Evolutionary conservation across 2,329 filamentous ascomycete genomes (phyloP), one percentile per base, ranked within the genome.

Genomic region (Alternaria dauci): DNA sequence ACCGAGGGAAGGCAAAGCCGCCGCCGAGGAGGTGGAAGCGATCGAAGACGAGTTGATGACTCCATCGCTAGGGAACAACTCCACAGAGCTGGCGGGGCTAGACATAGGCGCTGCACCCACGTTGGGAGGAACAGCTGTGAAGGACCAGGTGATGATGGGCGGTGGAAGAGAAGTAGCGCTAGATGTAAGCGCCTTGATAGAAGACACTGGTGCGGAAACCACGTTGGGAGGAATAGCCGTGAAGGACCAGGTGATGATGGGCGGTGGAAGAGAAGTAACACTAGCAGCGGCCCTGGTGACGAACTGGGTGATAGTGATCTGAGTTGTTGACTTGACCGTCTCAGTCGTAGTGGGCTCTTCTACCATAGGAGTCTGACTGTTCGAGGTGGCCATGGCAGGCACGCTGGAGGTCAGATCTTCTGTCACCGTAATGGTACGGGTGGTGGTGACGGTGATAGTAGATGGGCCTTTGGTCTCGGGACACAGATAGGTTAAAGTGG

Each of bases 401-500:
- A 39, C 32, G 28, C 38, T 39, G 25, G 58, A 32, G 12, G 8
- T 50, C 26, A 42, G 25, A 2, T 12, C 43, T 2, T 12, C 55
- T n/a, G 25, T 42, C 7, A 61, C 44, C 7, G 59, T 65, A 11
- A 65, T 56, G 5, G 69, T 71, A 2, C 59, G 58, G 9, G 67
- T 73, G 23, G 52, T 58, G 12, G 69, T 73, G 51, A 66, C 52
- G 11, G 66, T 71, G 34, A 70, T 55, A 4, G 61, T 67, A 16
- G 62, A 57, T 1, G 39, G 63, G 2, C 54, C 62, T 26, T 56
- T 8, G 8, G 52, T 54, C 54, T 62, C 56, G 8, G 69, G 63
- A 39, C 71, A 73, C 7, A 72, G 51, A 34, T 71, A 73, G 32
- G 70, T 71, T 23, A 72, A 38, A n/a, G 48, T 65, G 5, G 61